These are phyloP conservation scores for Solanum medicagineum DNA, from an alignment of 257 asterid species.

Conservation along the genomic window DNA sequence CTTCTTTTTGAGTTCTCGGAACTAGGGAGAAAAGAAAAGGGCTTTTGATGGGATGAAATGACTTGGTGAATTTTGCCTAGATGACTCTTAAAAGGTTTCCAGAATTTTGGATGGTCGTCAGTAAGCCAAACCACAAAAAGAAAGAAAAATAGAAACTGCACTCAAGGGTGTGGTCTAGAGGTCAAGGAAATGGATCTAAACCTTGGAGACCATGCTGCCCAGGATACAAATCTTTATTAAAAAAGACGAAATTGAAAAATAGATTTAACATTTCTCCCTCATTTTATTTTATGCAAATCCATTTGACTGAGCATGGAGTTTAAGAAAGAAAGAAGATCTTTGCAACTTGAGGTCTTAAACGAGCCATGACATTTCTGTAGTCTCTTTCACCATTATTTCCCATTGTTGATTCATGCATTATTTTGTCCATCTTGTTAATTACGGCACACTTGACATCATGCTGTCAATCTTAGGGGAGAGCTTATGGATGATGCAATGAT, in stretches of 20 bases:
- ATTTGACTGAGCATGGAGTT: background rate
- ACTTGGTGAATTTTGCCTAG: background rate
- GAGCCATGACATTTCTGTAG: background rate
- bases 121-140: background rate
- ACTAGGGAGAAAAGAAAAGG: background rate
- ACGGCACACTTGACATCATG: background rate
- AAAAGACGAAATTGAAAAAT: background rate
- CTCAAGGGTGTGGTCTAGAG: background rate
- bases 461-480: conserved; percentile 45
- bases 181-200: background rate
- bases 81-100: background rate
- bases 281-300: background rate
- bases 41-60: background rate
- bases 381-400: background rate
- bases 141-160: background rate
- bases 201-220: background rate
- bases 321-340: background rate
- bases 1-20: background rate
- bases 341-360: background rate
- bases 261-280: background rate
- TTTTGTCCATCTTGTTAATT: background rate
- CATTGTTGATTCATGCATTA: background rate
- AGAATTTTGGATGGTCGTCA: background rate
- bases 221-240: background rate
- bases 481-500: conserved; percentile 98